Conservation (phyloP, 352 stramenopile species). For the Phytophthora idaei region DNA sequence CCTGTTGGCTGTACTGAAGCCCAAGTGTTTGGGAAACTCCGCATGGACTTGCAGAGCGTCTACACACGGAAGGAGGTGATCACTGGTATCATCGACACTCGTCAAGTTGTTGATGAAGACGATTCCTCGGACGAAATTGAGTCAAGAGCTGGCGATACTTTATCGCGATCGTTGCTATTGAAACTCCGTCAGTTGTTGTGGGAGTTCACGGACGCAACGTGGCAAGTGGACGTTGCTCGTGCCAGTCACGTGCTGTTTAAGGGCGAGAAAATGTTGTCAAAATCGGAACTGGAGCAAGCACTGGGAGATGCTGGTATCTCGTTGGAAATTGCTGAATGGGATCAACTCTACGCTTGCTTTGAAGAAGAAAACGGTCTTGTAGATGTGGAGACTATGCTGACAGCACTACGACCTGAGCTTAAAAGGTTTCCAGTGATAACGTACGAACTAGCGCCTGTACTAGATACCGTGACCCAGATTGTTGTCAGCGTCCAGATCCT, state of each 20-base stretch:
- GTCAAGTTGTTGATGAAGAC: neutral
- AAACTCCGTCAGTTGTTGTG: slow-evolving; percentile 59
- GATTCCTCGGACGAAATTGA: slow-evolving; percentile 14
- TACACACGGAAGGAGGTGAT: slow-evolving; percentile 56
- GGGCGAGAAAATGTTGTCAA: slow-evolving; percentile 34
- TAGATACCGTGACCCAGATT: slow-evolving; percentile 60
- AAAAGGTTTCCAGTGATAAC: slow-evolving; percentile 35
- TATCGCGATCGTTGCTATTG: slow-evolving; percentile 33
- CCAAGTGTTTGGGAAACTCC: slow-evolving; percentile 49
- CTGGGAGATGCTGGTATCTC: slow-evolving; percentile 36
- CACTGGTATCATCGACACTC: slow-evolving; percentile 37
- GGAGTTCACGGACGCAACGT: slow-evolving; percentile 51
- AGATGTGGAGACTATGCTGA: slow-evolving; percentile 46
- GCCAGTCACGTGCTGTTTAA: slow-evolving; percentile 24
- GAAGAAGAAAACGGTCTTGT: slow-evolving; percentile 47
- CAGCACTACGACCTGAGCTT: slow-evolving; percentile 41
- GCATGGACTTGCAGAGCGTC: slow-evolving; percentile 64
- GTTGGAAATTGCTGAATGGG: slow-evolving; percentile 50
- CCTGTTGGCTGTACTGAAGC: slow-evolving; percentile 17
- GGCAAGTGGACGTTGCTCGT: slow-evolving; percentile 45
- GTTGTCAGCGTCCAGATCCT: slow-evolving; percentile 63
- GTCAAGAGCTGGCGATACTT: neutral
- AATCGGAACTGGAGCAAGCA: slow-evolving; percentile 45
- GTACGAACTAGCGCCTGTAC: slow-evolving; percentile 63
- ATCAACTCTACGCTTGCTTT: slow-evolving; percentile 51